Evolutionary conservation across 1,139 yeast species (phyloP).

Genomic region (Magnusiomyces suaveolens): DNA sequence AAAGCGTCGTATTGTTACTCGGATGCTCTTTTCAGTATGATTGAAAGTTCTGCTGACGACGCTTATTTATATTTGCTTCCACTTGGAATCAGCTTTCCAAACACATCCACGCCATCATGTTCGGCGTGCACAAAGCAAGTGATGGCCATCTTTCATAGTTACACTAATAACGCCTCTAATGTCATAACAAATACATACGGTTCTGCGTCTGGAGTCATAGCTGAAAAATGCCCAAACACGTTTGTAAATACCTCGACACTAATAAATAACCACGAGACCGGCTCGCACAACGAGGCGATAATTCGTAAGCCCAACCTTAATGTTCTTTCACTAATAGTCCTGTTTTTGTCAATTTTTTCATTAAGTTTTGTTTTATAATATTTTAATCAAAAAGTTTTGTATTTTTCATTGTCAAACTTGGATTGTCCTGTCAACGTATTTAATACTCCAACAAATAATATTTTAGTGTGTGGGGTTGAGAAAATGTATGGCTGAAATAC

Average conservation of each 20-base stretch:
- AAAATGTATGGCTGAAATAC: too few relatives aligned
- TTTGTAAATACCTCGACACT: background rate
- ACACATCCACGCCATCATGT: conserved; percentile 21
- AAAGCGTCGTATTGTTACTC: conserved; percentile 25
- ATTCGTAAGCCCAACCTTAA: too few relatives aligned
- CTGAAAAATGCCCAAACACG: background rate
- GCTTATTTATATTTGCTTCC: conserved; percentile 29
- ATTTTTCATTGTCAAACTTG: too few relatives aligned
- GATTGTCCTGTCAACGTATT: too few relatives aligned
- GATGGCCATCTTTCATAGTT: conserved; percentile 23
- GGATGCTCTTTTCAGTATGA: conserved; percentile 23
- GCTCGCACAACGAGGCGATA: too few relatives aligned
- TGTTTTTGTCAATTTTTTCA: too few relatives aligned
- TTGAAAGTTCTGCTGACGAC: conserved; percentile 18
- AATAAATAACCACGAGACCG: too few relatives aligned
- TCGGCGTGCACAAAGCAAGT: conserved; percentile 22
- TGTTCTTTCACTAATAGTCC: too few relatives aligned
- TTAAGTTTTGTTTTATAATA: too few relatives aligned
- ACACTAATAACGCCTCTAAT: conserved; percentile 21
- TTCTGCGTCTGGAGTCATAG: conserved; percentile 18
- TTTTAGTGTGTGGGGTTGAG: too few relatives aligned
- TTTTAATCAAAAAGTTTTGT: too few relatives aligned
- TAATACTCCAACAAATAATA: too few relatives aligned
- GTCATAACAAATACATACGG: conserved; percentile 25
- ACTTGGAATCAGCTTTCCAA: conserved; percentile 25